These are phyloP conservation scores for Cystofilobasidium bisporidii DNA, from an alignment of 768 basidiomycete genomes.

Conservation along the genomic window DNA sequence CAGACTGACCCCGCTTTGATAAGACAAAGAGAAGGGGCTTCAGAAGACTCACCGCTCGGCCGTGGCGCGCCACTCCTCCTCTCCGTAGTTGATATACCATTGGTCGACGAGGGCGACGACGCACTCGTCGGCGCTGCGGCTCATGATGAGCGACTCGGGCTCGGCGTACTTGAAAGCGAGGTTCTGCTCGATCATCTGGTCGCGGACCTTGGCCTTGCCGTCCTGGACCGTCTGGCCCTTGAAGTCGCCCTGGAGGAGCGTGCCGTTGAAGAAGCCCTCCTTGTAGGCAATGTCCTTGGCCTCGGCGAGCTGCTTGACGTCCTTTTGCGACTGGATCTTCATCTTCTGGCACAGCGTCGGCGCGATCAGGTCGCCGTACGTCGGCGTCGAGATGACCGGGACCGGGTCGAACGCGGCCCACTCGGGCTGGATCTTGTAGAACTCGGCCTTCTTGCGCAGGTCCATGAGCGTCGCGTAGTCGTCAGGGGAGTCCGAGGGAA, in stretches of 20 bases:
- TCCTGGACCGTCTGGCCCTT: constrained; percentile 80
- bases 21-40: too few relatives aligned
- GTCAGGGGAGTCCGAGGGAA: constrained; percentile 96
- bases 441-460: constrained; percentile 89
- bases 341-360: constrained; percentile 71
- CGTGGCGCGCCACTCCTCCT: constrained; percentile 73
- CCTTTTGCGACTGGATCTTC: constrained; percentile 93
- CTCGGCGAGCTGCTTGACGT: constrained; percentile 81
- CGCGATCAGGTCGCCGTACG: constrained; percentile 88
- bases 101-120: constrained; percentile 97
- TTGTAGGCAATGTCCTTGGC: constrained; percentile 98
- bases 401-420: constrained; percentile 81
- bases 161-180: constrained; percentile 87
- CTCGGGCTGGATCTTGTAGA: constrained; percentile 82
- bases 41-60: constrained; percentile 59
- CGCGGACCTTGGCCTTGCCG: constrained; percentile 80
- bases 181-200: constrained; percentile 64
- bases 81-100: constrained; percentile 98
- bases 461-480: constrained; percentile 85
- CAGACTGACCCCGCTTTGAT: too few relatives aligned
- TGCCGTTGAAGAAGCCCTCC: constrained; percentile 93
- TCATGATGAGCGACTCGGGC: constrained; percentile 82
- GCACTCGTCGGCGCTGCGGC: constrained; percentile 89
- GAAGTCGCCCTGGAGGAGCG: constrained; percentile 83
- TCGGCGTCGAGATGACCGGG: constrained; percentile 75